These are phyloP conservation scores for Paecilomyces niveus DNA, from an alignment of 2,329 filamentous ascomycete genomes.

Conservation along the genomic window DNA sequence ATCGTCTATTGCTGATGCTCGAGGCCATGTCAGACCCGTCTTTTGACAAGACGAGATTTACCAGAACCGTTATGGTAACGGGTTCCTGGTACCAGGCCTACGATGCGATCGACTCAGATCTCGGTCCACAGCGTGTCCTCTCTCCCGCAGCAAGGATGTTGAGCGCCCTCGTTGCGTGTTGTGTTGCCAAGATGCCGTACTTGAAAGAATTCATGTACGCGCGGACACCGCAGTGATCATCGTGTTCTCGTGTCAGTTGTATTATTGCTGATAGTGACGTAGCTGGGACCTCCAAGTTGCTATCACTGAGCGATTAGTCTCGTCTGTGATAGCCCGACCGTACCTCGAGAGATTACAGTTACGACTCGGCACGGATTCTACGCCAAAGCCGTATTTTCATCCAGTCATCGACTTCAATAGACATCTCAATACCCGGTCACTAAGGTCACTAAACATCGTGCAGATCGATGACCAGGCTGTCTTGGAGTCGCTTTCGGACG, in stretches of 20 bases:
- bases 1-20: background rate
- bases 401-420: background rate
- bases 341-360: background rate
- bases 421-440: background rate
- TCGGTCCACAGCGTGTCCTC: background rate
- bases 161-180: background rate
- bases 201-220: slow-evolving; percentile 1
- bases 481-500: background rate
- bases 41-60: background rate
- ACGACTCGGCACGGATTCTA: background rate
- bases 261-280: background rate
- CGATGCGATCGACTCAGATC: background rate
- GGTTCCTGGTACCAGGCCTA: background rate
- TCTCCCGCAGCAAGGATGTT: background rate
- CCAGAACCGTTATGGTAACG: background rate
- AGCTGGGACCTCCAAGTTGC: background rate
- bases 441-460: background rate
- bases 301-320: background rate
- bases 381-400: background rate
- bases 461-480: background rate
- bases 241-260: background rate
- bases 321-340: background rate
- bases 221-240: background rate
- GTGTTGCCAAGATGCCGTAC: background rate
- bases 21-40: background rate